Evolutionary conservation across 768 basidiomycete species (phyloP), one percentile per base, ranked within the genome.

Genomic region (Tricholoma bakamatsutake): DNA sequence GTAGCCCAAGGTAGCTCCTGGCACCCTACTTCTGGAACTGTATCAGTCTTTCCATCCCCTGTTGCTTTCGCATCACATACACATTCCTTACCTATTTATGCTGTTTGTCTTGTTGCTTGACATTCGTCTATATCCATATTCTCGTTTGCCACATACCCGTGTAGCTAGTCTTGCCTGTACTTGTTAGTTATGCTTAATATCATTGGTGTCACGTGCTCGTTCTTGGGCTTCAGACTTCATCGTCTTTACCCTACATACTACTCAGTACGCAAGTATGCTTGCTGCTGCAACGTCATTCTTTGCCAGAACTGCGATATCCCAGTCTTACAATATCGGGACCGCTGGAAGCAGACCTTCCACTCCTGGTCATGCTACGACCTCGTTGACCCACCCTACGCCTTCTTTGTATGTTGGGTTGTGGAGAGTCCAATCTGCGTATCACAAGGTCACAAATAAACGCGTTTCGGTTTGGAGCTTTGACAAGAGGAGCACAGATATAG

Each of bases 401-500:
- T 66, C 87, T 12, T 83, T 90, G 57, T 76, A 73, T 59, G 82
- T 94, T 8, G 96, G 96, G 2, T 71, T 92, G 52, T 98, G 97
- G 97, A 87, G 80, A 64, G 88, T 98, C 0, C 85, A 93, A 58
- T 78, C 84, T 1, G 97, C 89, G 1, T 81, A 79, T 17, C 95
- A 98, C 71, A 96, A 93, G 73, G 83, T 88, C 52, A 98, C 90
- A 2, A 81, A 79, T 59, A 97, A 98, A 70, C 86, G 84, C 55
- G 95, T 98, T 5, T 90, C 87, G 15, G 85, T 99, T 15, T 99
- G 96, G 96, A 80, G 80, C 27, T 88, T 90, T 60, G 94, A 98
- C 67, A 98, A 98, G 75, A 77, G 81, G 55, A 75, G 77, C 0
- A 68, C 83, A 21, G 91, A 93, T 56, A 77, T 85, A 77, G 90